These are phyloP conservation scores for Tylopilus balloui DNA, from an alignment of 768 basidiomycete genomes.

Conservation along the genomic window DNA sequence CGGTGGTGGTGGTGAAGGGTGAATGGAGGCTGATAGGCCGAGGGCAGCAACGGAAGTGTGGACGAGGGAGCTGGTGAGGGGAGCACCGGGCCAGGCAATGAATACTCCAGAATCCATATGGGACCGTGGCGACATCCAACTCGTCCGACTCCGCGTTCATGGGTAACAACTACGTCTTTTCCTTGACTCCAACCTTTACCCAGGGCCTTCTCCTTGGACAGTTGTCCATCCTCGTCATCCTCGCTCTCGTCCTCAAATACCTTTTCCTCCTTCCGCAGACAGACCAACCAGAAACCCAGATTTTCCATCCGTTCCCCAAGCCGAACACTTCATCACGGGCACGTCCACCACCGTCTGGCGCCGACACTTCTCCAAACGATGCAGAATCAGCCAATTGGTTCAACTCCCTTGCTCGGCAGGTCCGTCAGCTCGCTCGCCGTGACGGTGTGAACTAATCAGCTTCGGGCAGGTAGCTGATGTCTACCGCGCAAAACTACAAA, in stretches of 20 bases:
- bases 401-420: constrained; percentile 81
- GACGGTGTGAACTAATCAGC: background rate
- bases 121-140: background rate
- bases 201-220: constrained; percentile 94
- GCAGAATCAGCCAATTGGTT: constrained; percentile 89
- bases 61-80: constrained; percentile 49
- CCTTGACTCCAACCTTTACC: constrained; percentile 86
- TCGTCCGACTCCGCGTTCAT: constrained; percentile 10
- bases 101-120: constrained; percentile 29
- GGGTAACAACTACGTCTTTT: constrained; percentile 56
- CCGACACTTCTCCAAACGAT: constrained; percentile 11
- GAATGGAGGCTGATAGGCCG: constrained; percentile 23
- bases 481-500: constrained; percentile 74
- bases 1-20: constrained; percentile 18
- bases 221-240: constrained; percentile 75
- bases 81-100: constrained; percentile 52
- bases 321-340: constrained; percentile 42
- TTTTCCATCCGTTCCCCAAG: constrained; percentile 58
- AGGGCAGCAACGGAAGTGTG: constrained; percentile 37
- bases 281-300: constrained; percentile 48
- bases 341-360: constrained; percentile 23
- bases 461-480: constrained; percentile 54
- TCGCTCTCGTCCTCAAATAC: constrained; percentile 84
- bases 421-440: constrained; percentile 28
- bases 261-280: constrained; percentile 84